Conservation (phyloP, 2,329 filamentous ascomycete species). For the Parascedosporium putredinis region DNA sequence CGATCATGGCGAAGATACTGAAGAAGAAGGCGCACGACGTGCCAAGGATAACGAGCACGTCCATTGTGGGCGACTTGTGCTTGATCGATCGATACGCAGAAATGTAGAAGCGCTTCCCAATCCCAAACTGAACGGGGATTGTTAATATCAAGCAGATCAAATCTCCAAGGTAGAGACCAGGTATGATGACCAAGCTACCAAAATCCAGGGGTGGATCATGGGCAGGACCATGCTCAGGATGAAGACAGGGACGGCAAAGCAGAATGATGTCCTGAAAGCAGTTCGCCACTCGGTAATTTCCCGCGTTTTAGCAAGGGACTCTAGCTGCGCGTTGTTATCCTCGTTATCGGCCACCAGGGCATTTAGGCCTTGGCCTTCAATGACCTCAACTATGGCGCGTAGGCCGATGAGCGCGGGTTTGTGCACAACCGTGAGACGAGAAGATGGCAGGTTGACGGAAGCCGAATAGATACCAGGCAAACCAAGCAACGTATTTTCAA, state of each 20-base stretch:
- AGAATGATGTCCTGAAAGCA: conserved; percentile 66
- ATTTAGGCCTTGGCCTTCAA: conserved; percentile 79
- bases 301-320: conserved; percentile 90
- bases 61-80: conserved; percentile 92
- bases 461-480: conserved; percentile 66
- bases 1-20: conserved; percentile 75
- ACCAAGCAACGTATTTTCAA: conserved; percentile 58
- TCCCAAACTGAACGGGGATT: conserved; percentile 89
- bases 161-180: conserved; percentile 81
- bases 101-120: conserved; percentile 86
- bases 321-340: conserved; percentile 92
- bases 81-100: conserved; percentile 90
- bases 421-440: conserved; percentile 64
- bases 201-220: conserved; percentile 76
- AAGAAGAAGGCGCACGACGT: conserved; percentile 96
- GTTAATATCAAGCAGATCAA: conserved; percentile 74
- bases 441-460: conserved; percentile 61
- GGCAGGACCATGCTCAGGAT: conserved; percentile 88
- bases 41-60: conserved; percentile 86
- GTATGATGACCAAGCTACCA: conserved; percentile 53
- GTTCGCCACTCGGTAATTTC: conserved; percentile 89
- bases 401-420: conserved; percentile 64
- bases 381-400: conserved; percentile 67
- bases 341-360: conserved; percentile 83
- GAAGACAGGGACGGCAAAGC: conserved; percentile 84